These are phyloP conservation scores for Xylaria scruposa DNA, from an alignment of 495 filamentous ascomycete species.

Conservation along the genomic window DNA sequence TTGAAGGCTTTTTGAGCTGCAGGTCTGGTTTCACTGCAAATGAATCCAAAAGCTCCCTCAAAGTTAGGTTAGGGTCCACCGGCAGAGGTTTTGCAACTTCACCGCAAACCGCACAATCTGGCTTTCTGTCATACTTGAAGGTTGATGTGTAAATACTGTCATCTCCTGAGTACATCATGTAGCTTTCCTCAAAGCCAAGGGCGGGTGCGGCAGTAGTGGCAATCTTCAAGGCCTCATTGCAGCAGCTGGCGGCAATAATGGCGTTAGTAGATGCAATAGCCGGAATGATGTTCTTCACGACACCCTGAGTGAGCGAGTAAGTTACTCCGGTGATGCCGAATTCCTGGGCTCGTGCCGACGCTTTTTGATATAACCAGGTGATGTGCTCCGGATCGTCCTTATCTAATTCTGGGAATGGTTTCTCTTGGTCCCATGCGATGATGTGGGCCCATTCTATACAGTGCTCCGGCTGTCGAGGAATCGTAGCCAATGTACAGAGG, in stretches of 20 bases:
- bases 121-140: conserved; percentile 88
- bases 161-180: conserved; percentile 99
- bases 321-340: conserved; percentile 94
- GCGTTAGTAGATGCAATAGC: conserved; percentile 98
- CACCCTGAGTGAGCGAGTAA: conserved; percentile 95
- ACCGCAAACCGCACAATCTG: conserved; percentile 94
- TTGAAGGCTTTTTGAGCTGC: conserved; percentile 87
- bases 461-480: conserved; percentile 96
- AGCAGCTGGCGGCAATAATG: conserved; percentile 92
- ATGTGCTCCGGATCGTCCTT: conserved; percentile 98
- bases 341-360: conserved; percentile 77
- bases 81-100: conserved; percentile 74
- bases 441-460: conserved; percentile 99
- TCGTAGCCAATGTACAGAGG: conserved; percentile 94
- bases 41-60: conserved; percentile 85
- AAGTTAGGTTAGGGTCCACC: conserved; percentile 72
- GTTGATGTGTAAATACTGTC: conserved; percentile 96
- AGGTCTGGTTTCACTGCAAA: conserved; percentile 83
- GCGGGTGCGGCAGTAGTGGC: conserved; percentile 79
- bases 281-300: conserved; percentile 99
- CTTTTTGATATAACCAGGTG: conserved; percentile 92
- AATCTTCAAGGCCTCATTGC: conserved; percentile 97
- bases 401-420: conserved; percentile 72
- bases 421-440: conserved; percentile 69
- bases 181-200: conserved; percentile 75